A percentile compares a stretch with the other conserved stretches of the same genome.
Conservation (phyloP, 345 rosid species). For the Clarkia xantiana region DNA sequence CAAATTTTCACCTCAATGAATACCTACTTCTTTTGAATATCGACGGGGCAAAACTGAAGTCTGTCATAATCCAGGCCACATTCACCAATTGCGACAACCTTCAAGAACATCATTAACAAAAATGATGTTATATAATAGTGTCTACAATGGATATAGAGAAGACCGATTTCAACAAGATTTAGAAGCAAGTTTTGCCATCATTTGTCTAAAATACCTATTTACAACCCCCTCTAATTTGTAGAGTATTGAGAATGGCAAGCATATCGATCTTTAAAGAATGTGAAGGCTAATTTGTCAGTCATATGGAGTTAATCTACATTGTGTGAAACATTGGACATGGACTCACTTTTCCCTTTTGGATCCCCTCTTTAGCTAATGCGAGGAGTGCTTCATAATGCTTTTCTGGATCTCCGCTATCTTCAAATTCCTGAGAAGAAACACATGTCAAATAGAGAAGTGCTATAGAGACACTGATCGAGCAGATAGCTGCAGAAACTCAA, state of each 20-base stretch:
- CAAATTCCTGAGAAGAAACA: slow-evolving; percentile 54
- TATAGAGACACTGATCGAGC: slow-evolving; percentile 7
- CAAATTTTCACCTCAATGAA: slow-evolving; percentile 6
- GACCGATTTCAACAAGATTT: too few species aligned
- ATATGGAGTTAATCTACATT: not conserved
- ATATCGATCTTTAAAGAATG: too few species aligned
- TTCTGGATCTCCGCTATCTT: slow-evolving; percentile 78
- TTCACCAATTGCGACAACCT: slow-evolving; percentile 97
- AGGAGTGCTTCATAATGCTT: slow-evolving; percentile 72
- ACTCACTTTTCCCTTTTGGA: slow-evolving; percentile 78
- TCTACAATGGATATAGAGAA: too few species aligned
- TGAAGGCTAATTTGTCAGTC: too few species aligned
- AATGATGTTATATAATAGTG: too few species aligned
- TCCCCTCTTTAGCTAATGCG: slow-evolving; percentile 68
- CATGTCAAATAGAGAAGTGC: not conserved
- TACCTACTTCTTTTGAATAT: slow-evolving; percentile 69
- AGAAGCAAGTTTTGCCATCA: too few species aligned
- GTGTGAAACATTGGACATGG: not conserved
- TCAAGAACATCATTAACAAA: slow-evolving; percentile 6
- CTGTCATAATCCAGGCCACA: slow-evolving; percentile 97
- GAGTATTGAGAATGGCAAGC: too few species aligned
- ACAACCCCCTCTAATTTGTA: too few species aligned
- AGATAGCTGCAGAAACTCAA: not conserved
- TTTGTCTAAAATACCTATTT: too few species aligned
- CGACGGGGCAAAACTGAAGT: slow-evolving; percentile 79